Base-by-base conservation (phyloP, 2,329 filamentous ascomycete species). In the Lachnellula arida region DNA sequence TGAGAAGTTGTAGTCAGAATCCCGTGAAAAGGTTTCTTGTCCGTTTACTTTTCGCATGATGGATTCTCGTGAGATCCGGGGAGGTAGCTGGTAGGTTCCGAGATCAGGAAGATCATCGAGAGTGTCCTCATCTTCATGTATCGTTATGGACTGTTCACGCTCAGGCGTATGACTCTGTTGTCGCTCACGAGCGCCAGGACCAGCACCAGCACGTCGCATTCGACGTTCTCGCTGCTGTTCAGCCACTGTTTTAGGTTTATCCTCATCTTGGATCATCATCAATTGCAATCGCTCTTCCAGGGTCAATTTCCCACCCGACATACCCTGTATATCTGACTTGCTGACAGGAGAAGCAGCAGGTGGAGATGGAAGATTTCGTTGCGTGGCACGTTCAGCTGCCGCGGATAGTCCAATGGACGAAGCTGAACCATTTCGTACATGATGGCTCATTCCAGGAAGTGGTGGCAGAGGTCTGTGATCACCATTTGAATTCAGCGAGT, bases 21-120 rank as follows among this genome's bases (percentile, higher is more conserved):
- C 78, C 56, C 77, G 74, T 19, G 85, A 81, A 46, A 81, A 76
- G 48, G 72, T 64, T 58, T 78, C 66, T 43, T 75, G 62, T 47
- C 80, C 89, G 69, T 94, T 90, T 54, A 97, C 87, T 60, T 93
- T 91, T 52, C 89, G 86, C 65, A 97, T 77, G 64, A 97, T 97
- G 0, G 92, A 96, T 70, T 97, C 94, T 39, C 93, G 84, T 8
- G 93, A 97, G 68, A 97, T 96, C 53, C 87, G 87, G 11, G 88
- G 80, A 17, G 85, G 89, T 14, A 87, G 74, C 61, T 87, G 79
- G 64, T 87, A 87, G 56, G 86, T 58, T 65, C 81, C 77, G 55
- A 86, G 71, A 11, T 79, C 74, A 52, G 81, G 80, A 63, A 86
- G 71, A 54, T 88, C 84, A 46, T 81, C 83, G 44, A 85, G 68